Conservation (phyloP, 2,329 filamentous ascomycete species). For the Xylaria sp. region DNA sequence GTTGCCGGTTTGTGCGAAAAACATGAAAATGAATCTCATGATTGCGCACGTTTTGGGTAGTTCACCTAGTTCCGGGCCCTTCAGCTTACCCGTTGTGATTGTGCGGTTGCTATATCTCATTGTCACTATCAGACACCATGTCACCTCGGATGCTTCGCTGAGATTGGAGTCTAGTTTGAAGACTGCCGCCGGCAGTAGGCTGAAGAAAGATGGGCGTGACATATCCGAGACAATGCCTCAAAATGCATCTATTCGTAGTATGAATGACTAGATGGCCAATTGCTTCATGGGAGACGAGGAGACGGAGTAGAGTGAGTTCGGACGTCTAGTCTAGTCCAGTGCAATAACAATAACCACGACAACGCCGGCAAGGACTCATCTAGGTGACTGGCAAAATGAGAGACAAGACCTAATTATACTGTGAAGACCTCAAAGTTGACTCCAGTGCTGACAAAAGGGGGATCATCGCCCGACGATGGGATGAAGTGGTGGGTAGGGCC, state of each 20-base stretch:
- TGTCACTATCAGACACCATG: conserved; percentile 3
- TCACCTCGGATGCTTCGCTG: conserved; percentile 6
- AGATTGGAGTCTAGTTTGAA: background rate
- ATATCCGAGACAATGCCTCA: background rate
- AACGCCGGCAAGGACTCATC: background rate
- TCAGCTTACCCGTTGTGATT: background rate
- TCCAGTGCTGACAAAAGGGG: background rate
- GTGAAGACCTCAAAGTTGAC: background rate
- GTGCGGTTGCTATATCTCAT: conserved; percentile 6
- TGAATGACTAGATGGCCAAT: background rate
- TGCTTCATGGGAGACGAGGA: background rate
- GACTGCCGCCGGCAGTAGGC: background rate
- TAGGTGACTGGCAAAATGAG: background rate
- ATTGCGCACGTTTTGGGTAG: background rate
- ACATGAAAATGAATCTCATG: too few relatives aligned
- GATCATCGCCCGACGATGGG: background rate
- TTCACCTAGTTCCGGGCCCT: background rate
- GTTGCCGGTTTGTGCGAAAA: background rate
- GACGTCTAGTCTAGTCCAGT: background rate
- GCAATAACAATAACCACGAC: background rate
- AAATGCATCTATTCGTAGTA: background rate
- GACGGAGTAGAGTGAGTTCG: background rate
- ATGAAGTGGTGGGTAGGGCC: background rate
- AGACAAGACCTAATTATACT: background rate
- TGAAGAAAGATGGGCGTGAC: background rate